Base-by-base conservation (phyloP, 345 rosid species). In the Combretum micranthum region DNA sequence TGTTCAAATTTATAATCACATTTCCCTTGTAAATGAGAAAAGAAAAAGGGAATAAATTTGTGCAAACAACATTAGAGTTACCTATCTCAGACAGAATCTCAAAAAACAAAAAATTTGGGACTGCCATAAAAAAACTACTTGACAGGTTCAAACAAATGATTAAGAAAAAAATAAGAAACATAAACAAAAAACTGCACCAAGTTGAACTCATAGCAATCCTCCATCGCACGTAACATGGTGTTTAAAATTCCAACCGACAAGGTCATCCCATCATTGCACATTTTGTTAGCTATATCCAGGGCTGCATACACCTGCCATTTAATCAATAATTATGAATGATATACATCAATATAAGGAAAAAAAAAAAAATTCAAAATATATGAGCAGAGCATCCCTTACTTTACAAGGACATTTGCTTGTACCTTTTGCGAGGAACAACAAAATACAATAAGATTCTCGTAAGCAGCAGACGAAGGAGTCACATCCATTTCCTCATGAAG, bases 301-400 rank as follows among this genome's bases (percentile, higher is more conserved):
- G 97, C 96, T 20, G 56, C 71, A 60, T 79, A 80, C 70, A 89
- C 95, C 99, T 93, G 66, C 58, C 66, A 52, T 53, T 3, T 53
- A 59, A 69, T 37, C 58, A 72, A 68, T 50, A 25, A 59, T 58
- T 22, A 14, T 47, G 10, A 18, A 60, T 42, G 20, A 25, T 15
- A 15, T 20, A 32, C n/a, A 3, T 46, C 11, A n/a, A 45, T 20
- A 14, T 22, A 55, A 45, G 18, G 12, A 39, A 57, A 20, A 57
- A 21, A 42, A 57, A 51, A n/a, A 5, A 15, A 17, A 12, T 8
- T 17, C 0, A 22, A 20, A 17, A 49, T 47, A 49, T 49, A 17
- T 49, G 20, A 20, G 22, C 12, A 49, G 13, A 22, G 18, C 13
- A 17, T 17, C 22, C 10, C 20, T 22, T 49, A 3, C 22, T 32